Evolutionary conservation across 768 basidiomycete genomes (phyloP).

Genomic region (Phanerochaete sordida): DNA sequence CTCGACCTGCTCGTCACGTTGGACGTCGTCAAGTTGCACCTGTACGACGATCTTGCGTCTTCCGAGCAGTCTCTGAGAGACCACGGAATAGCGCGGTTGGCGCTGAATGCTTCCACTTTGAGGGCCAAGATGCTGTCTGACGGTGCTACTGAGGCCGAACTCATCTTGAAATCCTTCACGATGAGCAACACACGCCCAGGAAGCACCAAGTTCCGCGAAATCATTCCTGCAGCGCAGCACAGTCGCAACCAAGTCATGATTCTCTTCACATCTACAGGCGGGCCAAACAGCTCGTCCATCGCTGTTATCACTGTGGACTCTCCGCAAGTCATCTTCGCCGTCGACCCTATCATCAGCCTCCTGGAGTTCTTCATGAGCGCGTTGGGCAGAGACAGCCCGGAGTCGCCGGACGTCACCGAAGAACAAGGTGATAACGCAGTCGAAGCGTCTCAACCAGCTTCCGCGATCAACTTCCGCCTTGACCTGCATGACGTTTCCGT

Average conservation of each 20-base stretch:
- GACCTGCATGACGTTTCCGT: conserved; percentile 91
- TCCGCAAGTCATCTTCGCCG: conserved; percentile 86
- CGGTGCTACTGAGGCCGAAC: conserved; percentile 81
- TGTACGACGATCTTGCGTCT: conserved; percentile 72
- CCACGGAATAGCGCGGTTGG: conserved; percentile 82
- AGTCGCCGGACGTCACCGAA: background rate
- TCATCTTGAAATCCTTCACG: conserved; percentile 87
- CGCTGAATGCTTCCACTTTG: conserved; percentile 74
- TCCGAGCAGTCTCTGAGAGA: conserved; percentile 57
- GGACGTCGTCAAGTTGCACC: conserved; percentile 72
- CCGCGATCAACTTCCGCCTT: conserved; percentile 62
- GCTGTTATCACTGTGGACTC: conserved; percentile 88
- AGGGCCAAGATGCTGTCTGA: conserved; percentile 80
- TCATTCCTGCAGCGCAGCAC: conserved; percentile 89
- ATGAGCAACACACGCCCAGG: conserved; percentile 87
- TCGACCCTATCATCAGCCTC: conserved; percentile 89
- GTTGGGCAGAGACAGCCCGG: conserved; percentile 8
- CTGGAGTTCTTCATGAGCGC: conserved; percentile 63
- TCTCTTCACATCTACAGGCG: conserved; percentile 77
- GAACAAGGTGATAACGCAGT: conserved; percentile 12
- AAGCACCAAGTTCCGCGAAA: conserved; percentile 84
- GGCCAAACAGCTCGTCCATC: conserved; percentile 51
- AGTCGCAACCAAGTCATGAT: conserved; percentile 92
- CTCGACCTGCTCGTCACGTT: conserved; percentile 74
- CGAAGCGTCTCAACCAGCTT: background rate